Evolutionary conservation across 108 stramenopile genomes (phyloP), one percentile per base, ranked within the genome.

Genomic region (Pseudonitzschia multistriata): DNA sequence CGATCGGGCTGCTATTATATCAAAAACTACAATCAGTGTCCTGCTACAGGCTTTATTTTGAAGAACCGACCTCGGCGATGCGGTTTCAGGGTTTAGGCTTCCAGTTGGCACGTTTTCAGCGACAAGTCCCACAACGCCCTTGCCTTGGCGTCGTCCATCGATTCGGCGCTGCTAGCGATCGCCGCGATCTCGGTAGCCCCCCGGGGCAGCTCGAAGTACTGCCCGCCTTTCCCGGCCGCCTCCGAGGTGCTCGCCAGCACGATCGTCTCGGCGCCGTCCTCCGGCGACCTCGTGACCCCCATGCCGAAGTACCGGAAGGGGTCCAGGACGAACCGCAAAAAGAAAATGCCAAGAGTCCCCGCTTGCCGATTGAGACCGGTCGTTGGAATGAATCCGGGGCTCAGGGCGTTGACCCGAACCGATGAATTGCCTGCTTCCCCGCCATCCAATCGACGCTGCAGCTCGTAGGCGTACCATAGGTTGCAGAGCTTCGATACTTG

Each of bases 221-320:
- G 27, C 28, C 36, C 63, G 3, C 63, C 63, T 5, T 2, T 34
- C 10, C 5, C n/a, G 29, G 37, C 63, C 13, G 25, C 40, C 39
- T 40, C 28, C 13, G 63, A 45, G 39, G 63, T 64, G 34, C 40
- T 22, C 3, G 42, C 40, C 37, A 45, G 63, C 5, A 64, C 39
- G 22, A 64, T 40, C n/a, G 11, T 17, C 47, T 64, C 63, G 21
- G 63, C 63, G n/a, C 63, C 63, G 42, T 64, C 63, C 42, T 64
- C 63, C 5, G 63, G 63, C 39, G 63, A 64, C 21, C 63, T 5
- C 13, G 63, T 64, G 2, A 22, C 21, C 2, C 63, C 63, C 39
- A 42, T 45, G 3, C 63, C 63, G 15, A 64, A 6, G 40, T 64
- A 64, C 14, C 63, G 30, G n/a, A 40, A 47, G 8, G 39, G 15